Base-by-base conservation (phyloP, 805 yeast genomes). In the Candida dendrica region DNA sequence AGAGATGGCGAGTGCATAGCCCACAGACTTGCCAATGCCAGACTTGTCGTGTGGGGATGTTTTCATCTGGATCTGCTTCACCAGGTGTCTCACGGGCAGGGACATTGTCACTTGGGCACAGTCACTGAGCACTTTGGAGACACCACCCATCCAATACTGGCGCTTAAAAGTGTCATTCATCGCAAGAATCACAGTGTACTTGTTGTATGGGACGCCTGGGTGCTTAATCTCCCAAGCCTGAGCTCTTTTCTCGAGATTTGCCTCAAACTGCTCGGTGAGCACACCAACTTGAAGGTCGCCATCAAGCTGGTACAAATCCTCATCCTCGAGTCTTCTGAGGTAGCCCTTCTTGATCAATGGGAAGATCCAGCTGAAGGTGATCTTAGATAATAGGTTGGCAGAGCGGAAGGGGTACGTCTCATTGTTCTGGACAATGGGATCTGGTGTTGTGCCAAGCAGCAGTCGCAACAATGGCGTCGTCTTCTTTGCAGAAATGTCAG, bases 1-100 rank as follows among this genome's bases (percentile, higher is more conserved):
- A 34, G 80, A 72, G 10, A 84, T 69, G 16, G 90, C 95, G 16
- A 84, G 68, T 44, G 95, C 96, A 34, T 63, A 66, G 29, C 81
- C 42, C 66, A 63, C 9, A 66, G 58, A 20, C 15, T 34, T 34
- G 7, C 37, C 37, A 8, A 34, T 4, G 6, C n/a, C 27, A 34
- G 24, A n/a, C 11, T 32, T 18, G 17, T 32, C 34, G 20, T 34
- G 37, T n/a, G 27, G 15, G 2, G n/a, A 11, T 4, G 11, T 6
- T 50, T 72, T 70, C 38, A 57, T 55, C 48, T 74, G 77, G n/a
- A 85, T 84, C 50, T 75, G 84, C 35, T 66, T 67, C 46, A 87
- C 83, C 44, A 88, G 65, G 31, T 74, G 68, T 56, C 79, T 75
- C 3, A 86, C 77, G 10, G 86, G 58, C 48, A 87, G 65, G 1